A percentile compares a stretch with the other conserved stretches of the same genome.
Evolutionary conservation across 495 filamentous ascomycete species (phyloP).

Genomic region (Penicillium antarcticum): DNA sequence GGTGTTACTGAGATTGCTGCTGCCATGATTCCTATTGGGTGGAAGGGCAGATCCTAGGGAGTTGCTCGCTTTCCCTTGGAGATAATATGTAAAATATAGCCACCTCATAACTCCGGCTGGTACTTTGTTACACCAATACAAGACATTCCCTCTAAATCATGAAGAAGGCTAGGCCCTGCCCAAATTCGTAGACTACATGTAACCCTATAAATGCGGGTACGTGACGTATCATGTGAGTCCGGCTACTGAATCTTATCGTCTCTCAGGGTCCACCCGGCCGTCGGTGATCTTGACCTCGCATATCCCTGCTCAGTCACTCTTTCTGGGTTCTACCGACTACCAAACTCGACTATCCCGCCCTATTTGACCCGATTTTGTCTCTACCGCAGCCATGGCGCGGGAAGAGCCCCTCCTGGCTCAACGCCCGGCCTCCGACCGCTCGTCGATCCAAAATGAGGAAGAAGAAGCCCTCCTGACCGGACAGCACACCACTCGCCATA

Average conservation of each 20-base stretch:
- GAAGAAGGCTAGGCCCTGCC: too few relatives aligned
- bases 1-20: conserved; percentile 79
- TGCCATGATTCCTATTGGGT: conserved; percentile 83
- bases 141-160: too few relatives aligned
- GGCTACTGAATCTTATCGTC: conserved; percentile 5
- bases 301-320: not conserved
- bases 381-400: conserved; percentile 32
- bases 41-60: conserved; percentile 51
- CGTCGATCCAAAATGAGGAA: conserved; percentile 48
- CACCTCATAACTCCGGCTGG: too few relatives aligned
- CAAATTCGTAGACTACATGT: too few relatives aligned
- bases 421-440: conserved; percentile 42
- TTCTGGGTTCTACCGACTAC: not conserved
- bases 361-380: not conserved
- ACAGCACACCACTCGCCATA: conserved; percentile 33
- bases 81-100: not conserved
- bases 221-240: conserved; percentile 17
- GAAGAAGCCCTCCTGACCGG: conserved; percentile 67
- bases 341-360: not conserved
- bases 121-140: too few relatives aligned
- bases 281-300: not conserved
- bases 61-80: not conserved
- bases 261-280: conserved; percentile 4
- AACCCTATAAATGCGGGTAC: conserved; percentile 1
- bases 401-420: conserved; percentile 44